Evolutionary conservation across 805 yeast species (phyloP).

Genomic region (Wickerhamiella siamensis): DNA sequence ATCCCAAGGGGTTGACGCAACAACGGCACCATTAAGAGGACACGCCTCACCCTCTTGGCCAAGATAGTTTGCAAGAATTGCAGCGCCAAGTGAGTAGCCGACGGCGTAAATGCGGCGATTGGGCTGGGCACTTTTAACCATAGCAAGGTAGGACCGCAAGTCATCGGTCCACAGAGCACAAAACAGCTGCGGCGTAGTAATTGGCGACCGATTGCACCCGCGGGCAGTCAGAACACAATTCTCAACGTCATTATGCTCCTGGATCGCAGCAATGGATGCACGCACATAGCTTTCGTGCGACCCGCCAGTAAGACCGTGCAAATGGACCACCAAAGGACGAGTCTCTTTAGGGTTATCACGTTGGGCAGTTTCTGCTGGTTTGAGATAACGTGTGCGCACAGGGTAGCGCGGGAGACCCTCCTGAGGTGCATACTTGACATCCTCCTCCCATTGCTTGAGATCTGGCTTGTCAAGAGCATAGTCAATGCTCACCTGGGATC

Average conservation of each 20-base stretch:
- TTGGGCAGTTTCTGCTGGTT: constrained; percentile 31
- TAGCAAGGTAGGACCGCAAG: constrained; percentile 39
- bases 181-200: constrained; percentile 57
- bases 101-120: constrained; percentile 47
- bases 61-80: constrained; percentile 53
- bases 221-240: constrained; percentile 56
- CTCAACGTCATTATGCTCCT: constrained; percentile 33
- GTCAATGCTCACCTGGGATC: constrained; percentile 63
- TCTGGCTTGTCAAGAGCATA: constrained; percentile 37
- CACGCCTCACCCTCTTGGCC: constrained; percentile 40
- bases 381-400: constrained; percentile 38
- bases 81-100: constrained; percentile 76
- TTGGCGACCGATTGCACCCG: constrained; percentile 59
- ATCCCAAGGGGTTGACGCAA: constrained; percentile 67
- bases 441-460: constrained; percentile 25
- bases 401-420: constrained; percentile 29
- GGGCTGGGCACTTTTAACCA: constrained; percentile 40
- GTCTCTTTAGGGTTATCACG: constrained; percentile 23
- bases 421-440: constrained; percentile 21
- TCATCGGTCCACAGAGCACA: constrained; percentile 63
- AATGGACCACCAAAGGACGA: constrained; percentile 45
- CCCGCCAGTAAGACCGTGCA: constrained; percentile 78
- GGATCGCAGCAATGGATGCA: constrained; percentile 31
- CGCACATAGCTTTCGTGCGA: constrained; percentile 69
- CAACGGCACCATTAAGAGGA: constrained; percentile 39